phyloP scores from a whole-genome alignment of 179 eudicot species.

The Nepenthes alata region DNA sequence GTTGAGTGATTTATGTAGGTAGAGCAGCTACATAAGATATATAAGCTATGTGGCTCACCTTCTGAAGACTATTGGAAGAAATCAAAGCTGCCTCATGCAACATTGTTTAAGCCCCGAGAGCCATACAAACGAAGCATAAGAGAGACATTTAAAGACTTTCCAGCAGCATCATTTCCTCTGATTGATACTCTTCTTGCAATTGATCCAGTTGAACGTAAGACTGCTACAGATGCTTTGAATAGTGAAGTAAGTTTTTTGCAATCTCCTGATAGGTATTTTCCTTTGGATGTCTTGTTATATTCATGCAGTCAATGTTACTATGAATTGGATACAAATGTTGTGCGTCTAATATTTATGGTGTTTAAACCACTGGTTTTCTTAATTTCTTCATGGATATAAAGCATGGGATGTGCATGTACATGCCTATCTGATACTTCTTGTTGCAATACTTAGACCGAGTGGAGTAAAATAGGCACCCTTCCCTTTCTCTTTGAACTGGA shows the following conservation, averaged over 20 bases:
- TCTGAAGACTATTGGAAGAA: constrained; percentile 88
- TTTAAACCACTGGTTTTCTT: too few relatives aligned
- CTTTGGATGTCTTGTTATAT: too few relatives aligned
- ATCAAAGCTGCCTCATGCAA: constrained; percentile 74
- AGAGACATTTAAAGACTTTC: constrained; percentile 64
- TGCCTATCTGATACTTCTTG: too few relatives aligned
- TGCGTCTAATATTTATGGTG: too few relatives aligned
- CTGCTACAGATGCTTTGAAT: constrained; percentile 69
- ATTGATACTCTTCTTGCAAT: constrained; percentile 75
- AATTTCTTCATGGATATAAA: too few relatives aligned
- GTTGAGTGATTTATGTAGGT: constrained; percentile 26
- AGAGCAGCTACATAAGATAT: constrained; percentile 80
- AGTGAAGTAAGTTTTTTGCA: constrained; percentile 49
- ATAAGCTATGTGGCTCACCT: constrained; percentile 86
- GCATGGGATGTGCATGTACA: too few relatives aligned
- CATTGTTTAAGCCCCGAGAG: constrained; percentile 67
- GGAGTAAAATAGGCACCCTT: too few relatives aligned
- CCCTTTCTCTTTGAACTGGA: too few relatives aligned
- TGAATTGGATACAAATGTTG: too few relatives aligned
- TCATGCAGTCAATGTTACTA: too few relatives aligned
- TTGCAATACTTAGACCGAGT: too few relatives aligned
- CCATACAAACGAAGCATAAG: constrained; percentile 68
- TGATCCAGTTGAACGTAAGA: constrained; percentile 72
- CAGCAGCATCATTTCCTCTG: constrained; percentile 51
- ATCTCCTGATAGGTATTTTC: not conserved